A percentile compares a stretch with the other conserved stretches of the same genome.
These are phyloP conservation scores for Gypsophila paniculata DNA, from an alignment of 179 eudicot species.

Conservation along the genomic window DNA sequence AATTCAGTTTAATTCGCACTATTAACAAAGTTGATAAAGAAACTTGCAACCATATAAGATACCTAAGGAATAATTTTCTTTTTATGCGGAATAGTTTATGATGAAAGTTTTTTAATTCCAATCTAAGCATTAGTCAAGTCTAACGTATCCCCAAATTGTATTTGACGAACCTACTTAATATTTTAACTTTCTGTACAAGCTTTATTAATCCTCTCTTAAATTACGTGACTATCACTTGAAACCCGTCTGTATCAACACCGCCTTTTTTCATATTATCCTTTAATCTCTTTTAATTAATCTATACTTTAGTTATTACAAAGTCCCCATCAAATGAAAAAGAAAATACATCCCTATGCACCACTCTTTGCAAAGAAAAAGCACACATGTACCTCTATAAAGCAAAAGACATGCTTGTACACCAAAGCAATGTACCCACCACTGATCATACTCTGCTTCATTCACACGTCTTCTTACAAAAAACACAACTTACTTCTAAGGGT, in stretches of 20 bases:
- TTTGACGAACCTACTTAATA: too few relatives aligned
- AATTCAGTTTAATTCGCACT: neutral
- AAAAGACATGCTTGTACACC: constrained; percentile 29
- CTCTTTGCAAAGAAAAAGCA: constrained; percentile 31
- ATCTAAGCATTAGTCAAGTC: neutral
- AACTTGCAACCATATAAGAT: neutral
- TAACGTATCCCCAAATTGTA: too few relatives aligned
- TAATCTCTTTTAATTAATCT: too few relatives aligned
- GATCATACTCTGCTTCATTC: constrained; percentile 17
- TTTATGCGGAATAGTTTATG: neutral
- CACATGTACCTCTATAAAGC: constrained; percentile 27
- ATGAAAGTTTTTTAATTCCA: neutral
- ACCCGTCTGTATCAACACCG: neutral
- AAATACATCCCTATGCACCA: constrained; percentile 21
- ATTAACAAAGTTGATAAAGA: too few relatives aligned
- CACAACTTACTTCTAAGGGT: neutral
- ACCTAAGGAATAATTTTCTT: neutral
- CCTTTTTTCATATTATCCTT: neutral
- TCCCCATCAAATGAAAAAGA: constrained; percentile 23
- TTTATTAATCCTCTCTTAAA: too few relatives aligned
- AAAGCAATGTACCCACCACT: constrained; percentile 39
- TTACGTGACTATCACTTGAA: neutral
- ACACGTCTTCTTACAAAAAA: constrained; percentile 12
- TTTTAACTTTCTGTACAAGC: neutral
- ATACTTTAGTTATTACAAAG: constrained; percentile 11